Conservation (phyloP, 208 protist species). For the Naegleria gruberi region DNA sequence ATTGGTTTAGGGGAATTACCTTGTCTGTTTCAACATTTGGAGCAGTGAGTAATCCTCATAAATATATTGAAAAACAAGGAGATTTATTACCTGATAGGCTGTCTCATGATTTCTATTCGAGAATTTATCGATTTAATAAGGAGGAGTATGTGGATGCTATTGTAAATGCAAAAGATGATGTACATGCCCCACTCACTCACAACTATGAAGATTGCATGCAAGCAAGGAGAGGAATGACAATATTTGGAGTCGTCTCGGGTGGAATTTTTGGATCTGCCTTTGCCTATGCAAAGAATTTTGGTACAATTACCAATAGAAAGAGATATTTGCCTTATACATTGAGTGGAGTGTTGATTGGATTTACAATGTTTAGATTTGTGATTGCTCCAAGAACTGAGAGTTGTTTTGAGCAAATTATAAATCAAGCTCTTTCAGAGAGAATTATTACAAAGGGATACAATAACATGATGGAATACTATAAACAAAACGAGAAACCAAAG, state of each 20-base stretch:
- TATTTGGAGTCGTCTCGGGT: not conserved
- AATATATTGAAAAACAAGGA: not conserved
- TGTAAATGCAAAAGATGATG: not conserved
- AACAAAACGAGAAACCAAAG: not conserved
- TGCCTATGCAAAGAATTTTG: not conserved
- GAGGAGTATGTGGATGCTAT: not conserved
- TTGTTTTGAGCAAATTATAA: not conserved
- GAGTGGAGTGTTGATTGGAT: not conserved
- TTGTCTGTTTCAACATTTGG: not conserved
- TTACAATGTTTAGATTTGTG: not conserved
- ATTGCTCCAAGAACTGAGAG: not conserved
- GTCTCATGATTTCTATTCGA: not conserved
- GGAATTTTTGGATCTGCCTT: not conserved
- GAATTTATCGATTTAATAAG: not conserved
- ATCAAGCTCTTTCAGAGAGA: not conserved
- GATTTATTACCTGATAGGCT: not conserved
- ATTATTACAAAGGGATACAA: not conserved
- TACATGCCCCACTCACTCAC: not conserved
- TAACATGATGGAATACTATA: not conserved
- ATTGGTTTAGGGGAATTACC: not conserved
- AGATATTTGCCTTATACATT: not conserved
- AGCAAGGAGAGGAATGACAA: not conserved
- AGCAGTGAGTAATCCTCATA: not conserved
- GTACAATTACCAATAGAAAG: not conserved
- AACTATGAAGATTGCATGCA: not conserved